Base-by-base conservation (phyloP, 257 asterid species). In the Nicotiana knightiana region DNA sequence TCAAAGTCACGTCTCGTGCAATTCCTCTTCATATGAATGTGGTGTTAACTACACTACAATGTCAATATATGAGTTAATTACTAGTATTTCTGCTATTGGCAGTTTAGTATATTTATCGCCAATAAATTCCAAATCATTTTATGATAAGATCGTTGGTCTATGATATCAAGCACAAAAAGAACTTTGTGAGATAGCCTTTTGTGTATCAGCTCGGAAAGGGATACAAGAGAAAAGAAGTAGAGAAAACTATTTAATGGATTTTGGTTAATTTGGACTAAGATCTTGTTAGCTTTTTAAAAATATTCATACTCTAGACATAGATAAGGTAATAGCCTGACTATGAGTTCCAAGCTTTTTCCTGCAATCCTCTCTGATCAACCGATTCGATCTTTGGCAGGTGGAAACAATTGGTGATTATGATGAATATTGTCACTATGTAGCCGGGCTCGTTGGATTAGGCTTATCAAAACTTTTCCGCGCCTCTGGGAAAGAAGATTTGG, bases 391-490 rank as follows among this genome's bases (percentile, higher is more conserved):
- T 85, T 59, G 84, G 64, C 90, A 96, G 99, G 98, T 96, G 53
- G 98, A 96, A 88, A 91, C 97, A 57, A 76, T 87, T 80, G 93
- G 88, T 75, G 99, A 96, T 83, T 96, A 94, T 87, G 97, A 94
- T 85, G 99, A 96, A 87, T 96, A 96, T 87, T 94, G 99, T 83
- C 99, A 96, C 88, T 92, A 93, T 85, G 99, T 93, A 79, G 97
- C 99, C 67, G 99, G 98, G 81, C 97, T 96, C 66, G 99, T 96
- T 70, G 99, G 97, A 75, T 83, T 93, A 83, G 97, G 98, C 62
- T 83, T 96, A 86, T 94, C 99, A 9, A 94, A 93, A 87, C 91
- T 96, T 82, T 92, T 96, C 90, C 93, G 90, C 86, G 97, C 95
- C 83, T 93, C 97, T 33, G 98, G 96, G 13, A 92, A 90, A 86